Conservation (phyloP, 257 asterid species). For the Thymus quinquecostatus region DNA sequence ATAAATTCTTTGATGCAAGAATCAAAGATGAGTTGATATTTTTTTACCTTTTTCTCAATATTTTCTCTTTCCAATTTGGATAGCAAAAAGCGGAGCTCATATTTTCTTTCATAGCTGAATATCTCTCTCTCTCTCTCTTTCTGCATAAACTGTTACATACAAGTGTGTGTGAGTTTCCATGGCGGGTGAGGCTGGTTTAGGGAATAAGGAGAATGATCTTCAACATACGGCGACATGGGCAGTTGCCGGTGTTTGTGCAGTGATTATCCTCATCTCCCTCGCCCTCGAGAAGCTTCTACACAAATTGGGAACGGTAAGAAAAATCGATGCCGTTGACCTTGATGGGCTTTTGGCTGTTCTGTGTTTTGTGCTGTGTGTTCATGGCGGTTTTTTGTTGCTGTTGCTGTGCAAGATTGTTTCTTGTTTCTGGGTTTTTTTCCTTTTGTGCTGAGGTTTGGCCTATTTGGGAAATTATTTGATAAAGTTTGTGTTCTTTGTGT, state of each 20-base stretch:
- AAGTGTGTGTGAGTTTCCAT: constrained; percentile 32
- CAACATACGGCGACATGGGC: constrained; percentile 95
- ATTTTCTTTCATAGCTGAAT: constrained; percentile 19
- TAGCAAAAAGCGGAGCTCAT: constrained; percentile 2
- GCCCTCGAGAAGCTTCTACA: constrained; percentile 75
- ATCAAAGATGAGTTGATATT: not conserved
- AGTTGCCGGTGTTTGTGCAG: constrained; percentile 80
- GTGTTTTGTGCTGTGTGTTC: not conserved
- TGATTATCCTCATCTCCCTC: constrained; percentile 73
- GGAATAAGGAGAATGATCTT: constrained; percentile 45
- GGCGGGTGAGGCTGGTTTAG: constrained; percentile 55
- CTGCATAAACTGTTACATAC: constrained; percentile 3
- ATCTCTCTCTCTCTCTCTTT: not conserved
- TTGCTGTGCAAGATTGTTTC: not conserved
- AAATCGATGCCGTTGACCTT: not conserved
- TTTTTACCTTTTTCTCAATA: not conserved
- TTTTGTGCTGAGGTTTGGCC: constrained; percentile 16
- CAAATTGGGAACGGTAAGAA: constrained; percentile 68
- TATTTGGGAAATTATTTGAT: constrained; percentile 15
- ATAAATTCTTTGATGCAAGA: constrained; percentile 22
- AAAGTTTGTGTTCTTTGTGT: constrained; percentile 14
- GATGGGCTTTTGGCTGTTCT: not conserved
- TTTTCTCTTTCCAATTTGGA: not conserved
- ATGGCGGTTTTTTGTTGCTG: not conserved
- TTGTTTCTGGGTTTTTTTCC: constrained; percentile 1